These are phyloP conservation scores for Thermothelomyces thermophilus DNA, from an alignment of 2,329 filamentous ascomycete species.

Conservation along the genomic window DNA sequence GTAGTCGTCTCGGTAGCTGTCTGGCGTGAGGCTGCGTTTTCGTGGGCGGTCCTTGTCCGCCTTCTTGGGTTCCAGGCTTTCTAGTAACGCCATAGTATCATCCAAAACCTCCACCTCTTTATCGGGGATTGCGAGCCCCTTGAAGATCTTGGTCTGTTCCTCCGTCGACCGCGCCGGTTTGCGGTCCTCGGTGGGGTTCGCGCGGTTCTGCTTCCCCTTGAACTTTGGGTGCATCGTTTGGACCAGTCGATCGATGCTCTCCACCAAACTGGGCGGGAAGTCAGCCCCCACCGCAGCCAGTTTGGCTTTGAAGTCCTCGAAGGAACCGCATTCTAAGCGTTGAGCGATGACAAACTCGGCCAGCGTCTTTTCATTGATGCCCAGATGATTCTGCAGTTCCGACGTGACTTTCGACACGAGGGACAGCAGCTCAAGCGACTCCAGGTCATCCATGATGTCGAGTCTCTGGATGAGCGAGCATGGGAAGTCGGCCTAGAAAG, in stretches of 20 bases:
- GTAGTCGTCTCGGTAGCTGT: conserved; percentile 22
- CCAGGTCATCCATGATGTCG: conserved; percentile 74
- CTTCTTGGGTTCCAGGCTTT: conserved; percentile 68
- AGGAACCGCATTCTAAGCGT: conserved; percentile 64
- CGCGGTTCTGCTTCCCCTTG: conserved; percentile 46
- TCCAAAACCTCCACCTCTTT: conserved; percentile 71
- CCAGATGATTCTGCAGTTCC: conserved; percentile 89
- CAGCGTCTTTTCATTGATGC: conserved; percentile 86
- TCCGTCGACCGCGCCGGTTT: conserved; percentile 44
- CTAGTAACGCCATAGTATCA: conserved; percentile 87
- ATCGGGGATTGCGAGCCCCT: conserved; percentile 81
- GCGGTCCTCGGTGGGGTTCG: conserved; percentile 32
- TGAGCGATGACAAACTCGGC: conserved; percentile 95
- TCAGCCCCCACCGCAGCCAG: conserved; percentile 71
- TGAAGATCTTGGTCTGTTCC: conserved; percentile 83
- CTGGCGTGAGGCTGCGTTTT: conserved; percentile 31
- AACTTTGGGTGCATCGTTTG: conserved; percentile 86
- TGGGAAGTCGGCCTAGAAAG: background rate
- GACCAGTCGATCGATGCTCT: conserved; percentile 86
- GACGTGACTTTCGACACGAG: conserved; percentile 92
- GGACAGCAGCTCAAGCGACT: conserved; percentile 85
- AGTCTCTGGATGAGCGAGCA: background rate
- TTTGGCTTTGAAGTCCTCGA: conserved; percentile 67
- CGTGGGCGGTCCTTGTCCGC: conserved; percentile 27
- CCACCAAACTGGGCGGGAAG: conserved; percentile 79